Evolutionary conservation across 129 eudicot genomes (phyloP).

Genomic region (Flaveria robusta): DNA sequence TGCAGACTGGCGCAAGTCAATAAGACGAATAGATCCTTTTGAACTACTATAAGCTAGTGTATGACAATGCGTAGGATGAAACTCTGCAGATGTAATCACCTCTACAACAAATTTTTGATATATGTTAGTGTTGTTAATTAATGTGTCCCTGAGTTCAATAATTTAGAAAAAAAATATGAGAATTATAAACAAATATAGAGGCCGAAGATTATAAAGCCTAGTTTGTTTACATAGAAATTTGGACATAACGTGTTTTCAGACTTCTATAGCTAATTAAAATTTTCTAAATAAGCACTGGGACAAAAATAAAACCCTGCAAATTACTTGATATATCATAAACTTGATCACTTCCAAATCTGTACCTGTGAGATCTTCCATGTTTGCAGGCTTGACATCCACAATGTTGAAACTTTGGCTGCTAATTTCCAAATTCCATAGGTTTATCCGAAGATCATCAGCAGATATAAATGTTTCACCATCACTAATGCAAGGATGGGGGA

Average conservation of each 20-base stretch:
- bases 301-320: not conserved
- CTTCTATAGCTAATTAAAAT: not conserved
- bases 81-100: constrained; percentile 97
- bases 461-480: constrained; percentile 98
- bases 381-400: constrained; percentile 92
- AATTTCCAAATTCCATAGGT: constrained; percentile 95
- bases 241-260: not conserved
- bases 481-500: constrained; percentile 40
- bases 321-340: not conserved
- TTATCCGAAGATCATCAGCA: constrained; percentile 93
- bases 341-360: constrained; percentile 18
- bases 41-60: constrained; percentile 96
- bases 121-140: not conserved
- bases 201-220: not conserved
- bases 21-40: constrained; percentile 94
- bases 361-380: constrained; percentile 96
- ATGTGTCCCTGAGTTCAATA: not conserved
- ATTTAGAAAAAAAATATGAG: not conserved
- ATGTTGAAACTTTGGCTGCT: constrained; percentile 94
- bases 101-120: constrained; percentile 48
- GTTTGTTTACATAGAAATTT: not conserved
- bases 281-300: not conserved
- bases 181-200: not conserved
- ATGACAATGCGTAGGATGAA: constrained; percentile 93
- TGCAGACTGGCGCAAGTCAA: constrained; percentile 96